phyloP scores from a whole-genome alignment of 1,284 basidiomycete genomes.

The Anthracocystis panici-leucophaei region DNA sequence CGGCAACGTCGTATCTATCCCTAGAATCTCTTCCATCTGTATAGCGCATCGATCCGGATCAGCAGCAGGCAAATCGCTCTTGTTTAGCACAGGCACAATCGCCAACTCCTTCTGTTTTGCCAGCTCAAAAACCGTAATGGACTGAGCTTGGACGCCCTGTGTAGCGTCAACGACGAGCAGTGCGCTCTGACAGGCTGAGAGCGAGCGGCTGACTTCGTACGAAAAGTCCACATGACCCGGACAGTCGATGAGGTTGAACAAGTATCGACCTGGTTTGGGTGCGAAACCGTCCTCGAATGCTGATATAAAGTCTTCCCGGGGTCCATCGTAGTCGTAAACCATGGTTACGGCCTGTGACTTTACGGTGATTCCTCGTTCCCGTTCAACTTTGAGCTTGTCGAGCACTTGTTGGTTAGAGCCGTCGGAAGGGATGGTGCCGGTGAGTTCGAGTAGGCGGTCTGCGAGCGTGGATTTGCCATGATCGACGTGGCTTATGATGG shows the following conservation, averaged over 20 bases:
- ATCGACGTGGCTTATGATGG: conserved; percentile 69
- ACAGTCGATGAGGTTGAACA: conserved; percentile 97
- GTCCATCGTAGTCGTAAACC: conserved; percentile 59
- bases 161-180: conserved; percentile 91
- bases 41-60: conserved; percentile 47
- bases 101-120: conserved; percentile 80
- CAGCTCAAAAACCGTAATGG: conserved; percentile 92
- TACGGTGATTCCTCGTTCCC: conserved; percentile 94
- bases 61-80: conserved; percentile 73
- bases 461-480: conserved; percentile 69
- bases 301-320: conserved; percentile 30
- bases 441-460: conserved; percentile 68
- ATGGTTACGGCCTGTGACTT: conserved; percentile 69
- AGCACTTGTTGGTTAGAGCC: conserved; percentile 65
- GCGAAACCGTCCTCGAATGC: conserved; percentile 49
- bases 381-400: conserved; percentile 84
- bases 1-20: conserved; percentile 74
- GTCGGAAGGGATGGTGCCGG: conserved; percentile 65
- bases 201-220: conserved; percentile 90
- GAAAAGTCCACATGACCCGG: conserved; percentile 73
- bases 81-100: conserved; percentile 94
- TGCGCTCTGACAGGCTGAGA: conserved; percentile 94
- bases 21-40: conserved; percentile 64
- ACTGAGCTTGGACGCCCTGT: conserved; percentile 97
- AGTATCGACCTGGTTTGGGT: conserved; percentile 56